phyloP scores from a whole-genome alignment of 2,329 filamentous ascomycete genomes.

The Dactylella cylindrospora region DNA sequence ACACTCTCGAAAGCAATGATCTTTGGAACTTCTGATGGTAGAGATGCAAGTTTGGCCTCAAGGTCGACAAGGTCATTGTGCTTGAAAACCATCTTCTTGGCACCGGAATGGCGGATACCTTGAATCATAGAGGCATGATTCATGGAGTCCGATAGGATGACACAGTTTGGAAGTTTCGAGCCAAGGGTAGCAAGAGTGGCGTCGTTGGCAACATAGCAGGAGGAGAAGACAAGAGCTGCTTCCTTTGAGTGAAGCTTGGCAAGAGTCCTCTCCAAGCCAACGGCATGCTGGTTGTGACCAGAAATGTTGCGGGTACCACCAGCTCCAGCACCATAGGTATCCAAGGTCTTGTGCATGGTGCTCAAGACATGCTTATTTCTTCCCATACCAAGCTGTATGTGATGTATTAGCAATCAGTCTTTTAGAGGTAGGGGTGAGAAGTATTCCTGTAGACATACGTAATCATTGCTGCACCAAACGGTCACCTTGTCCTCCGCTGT shows the following conservation, averaged over 20 bases:
- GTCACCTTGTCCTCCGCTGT: slow-evolving; percentile 81
- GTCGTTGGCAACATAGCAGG: slow-evolving; percentile 98
- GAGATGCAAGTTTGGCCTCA: slow-evolving; percentile 84
- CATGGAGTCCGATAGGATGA: slow-evolving; percentile 94
- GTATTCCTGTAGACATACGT: slow-evolving; percentile 53
- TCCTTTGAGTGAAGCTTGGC: slow-evolving; percentile 91
- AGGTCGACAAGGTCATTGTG: slow-evolving; percentile 95
- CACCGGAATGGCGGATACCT: slow-evolving; percentile 94
- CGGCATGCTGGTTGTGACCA: slow-evolving; percentile 92
- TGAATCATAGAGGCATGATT: slow-evolving; percentile 99
- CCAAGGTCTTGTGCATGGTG: slow-evolving; percentile 90
- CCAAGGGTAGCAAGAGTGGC: slow-evolving; percentile 95
- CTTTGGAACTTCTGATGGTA: slow-evolving; percentile 84
- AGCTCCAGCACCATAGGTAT: slow-evolving; percentile 91
- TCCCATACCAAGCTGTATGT: slow-evolving; percentile 76
- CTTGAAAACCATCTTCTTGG: slow-evolving; percentile 97
- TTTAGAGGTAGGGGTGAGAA: neutral
- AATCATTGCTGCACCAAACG: slow-evolving; percentile 99
- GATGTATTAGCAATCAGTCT: neutral
- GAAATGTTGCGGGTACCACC: slow-evolving; percentile 97
- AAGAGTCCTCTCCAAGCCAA: slow-evolving; percentile 76
- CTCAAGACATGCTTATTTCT: slow-evolving; percentile 82
- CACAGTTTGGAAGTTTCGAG: slow-evolving; percentile 92
- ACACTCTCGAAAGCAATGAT: slow-evolving; percentile 99
- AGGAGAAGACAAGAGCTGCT: slow-evolving; percentile 88